Evolutionary conservation across 345 rosid species (phyloP).

Genomic region (Sisymbrium irio): DNA sequence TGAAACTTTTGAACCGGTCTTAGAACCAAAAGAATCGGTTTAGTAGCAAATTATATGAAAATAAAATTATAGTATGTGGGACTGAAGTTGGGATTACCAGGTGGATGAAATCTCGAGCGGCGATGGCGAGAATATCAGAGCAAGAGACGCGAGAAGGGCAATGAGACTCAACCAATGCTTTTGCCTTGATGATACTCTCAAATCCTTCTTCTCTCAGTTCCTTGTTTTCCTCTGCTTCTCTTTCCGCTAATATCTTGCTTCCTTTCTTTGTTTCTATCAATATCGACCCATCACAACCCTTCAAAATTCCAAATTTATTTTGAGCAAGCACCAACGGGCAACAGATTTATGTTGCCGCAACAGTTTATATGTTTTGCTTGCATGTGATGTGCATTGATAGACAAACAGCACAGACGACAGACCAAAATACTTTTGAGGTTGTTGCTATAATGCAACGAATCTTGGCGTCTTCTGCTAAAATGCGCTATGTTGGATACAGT

Average conservation of each 20-base stretch:
- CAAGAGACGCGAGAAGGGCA: slow-evolving; percentile 88
- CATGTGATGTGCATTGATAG: background rate
- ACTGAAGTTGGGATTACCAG: slow-evolving; percentile 5
- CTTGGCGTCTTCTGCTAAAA: background rate
- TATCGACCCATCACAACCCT: slow-evolving; percentile 93
- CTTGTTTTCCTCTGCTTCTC: slow-evolving; percentile 67
- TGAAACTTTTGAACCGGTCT: background rate
- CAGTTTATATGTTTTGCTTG: background rate
- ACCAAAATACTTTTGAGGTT: background rate
- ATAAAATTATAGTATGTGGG: background rate
- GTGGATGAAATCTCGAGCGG: slow-evolving; percentile 68
- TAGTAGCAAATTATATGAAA: background rate
- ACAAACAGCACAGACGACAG: background rate
- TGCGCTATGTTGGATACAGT: background rate
- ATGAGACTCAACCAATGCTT: slow-evolving; percentile 66
- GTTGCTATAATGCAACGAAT: background rate
- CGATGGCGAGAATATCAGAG: slow-evolving; percentile 81
- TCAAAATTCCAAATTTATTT: background rate
- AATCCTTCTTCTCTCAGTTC: slow-evolving; percentile 66
- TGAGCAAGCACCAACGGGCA: background rate
- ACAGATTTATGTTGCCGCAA: no score
- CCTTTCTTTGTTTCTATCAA: slow-evolving; percentile 57
- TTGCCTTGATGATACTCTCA: slow-evolving; percentile 57
- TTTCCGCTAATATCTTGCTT: slow-evolving; percentile 63
- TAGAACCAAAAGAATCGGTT: background rate